Evolutionary conservation across 805 yeast species (phyloP).

Genomic region (Ogataea ramenticola): DNA sequence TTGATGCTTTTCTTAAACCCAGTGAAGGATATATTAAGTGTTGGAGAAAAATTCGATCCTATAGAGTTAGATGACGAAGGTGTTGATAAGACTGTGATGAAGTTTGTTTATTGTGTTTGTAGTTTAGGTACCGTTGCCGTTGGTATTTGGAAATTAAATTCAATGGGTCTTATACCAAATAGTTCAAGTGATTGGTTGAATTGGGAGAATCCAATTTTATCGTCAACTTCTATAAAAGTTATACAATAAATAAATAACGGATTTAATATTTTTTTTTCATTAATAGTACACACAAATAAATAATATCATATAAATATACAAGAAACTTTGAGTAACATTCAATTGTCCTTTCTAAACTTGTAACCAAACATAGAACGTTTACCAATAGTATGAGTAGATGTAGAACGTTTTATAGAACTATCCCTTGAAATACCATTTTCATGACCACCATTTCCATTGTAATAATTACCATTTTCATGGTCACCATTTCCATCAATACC

Average conservation of each 20-base stretch:
- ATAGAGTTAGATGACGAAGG: constrained; percentile 12
- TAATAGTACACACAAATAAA: background rate
- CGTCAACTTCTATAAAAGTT: background rate
- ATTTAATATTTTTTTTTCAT: background rate
- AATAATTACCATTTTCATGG: too few relatives aligned
- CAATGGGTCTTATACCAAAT: constrained; percentile 89
- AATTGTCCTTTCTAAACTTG: background rate
- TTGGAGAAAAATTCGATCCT: constrained; percentile 44
- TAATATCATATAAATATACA: too few relatives aligned
- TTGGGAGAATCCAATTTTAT: constrained; percentile 49
- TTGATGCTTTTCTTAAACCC: constrained; percentile 77
- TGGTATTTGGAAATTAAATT: constrained; percentile 78
- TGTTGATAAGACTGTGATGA: constrained; percentile 17
- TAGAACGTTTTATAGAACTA: constrained; percentile 5
- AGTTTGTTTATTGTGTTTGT: constrained; percentile 23
- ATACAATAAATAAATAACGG: background rate
- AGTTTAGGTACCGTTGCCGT: constrained; percentile 54
- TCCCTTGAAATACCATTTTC: constrained; percentile 12
- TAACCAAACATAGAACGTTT: constrained; percentile 1
- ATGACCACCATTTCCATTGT: constrained; percentile 11
- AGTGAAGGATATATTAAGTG: constrained; percentile 57
- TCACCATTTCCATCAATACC: too few relatives aligned
- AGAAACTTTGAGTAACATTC: too few relatives aligned
- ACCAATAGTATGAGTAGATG: constrained; percentile 7
- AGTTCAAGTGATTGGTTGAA: constrained; percentile 86